Conservation (phyloP, 495 filamentous ascomycete species). For the Cercophora newfieldiana region DNA sequence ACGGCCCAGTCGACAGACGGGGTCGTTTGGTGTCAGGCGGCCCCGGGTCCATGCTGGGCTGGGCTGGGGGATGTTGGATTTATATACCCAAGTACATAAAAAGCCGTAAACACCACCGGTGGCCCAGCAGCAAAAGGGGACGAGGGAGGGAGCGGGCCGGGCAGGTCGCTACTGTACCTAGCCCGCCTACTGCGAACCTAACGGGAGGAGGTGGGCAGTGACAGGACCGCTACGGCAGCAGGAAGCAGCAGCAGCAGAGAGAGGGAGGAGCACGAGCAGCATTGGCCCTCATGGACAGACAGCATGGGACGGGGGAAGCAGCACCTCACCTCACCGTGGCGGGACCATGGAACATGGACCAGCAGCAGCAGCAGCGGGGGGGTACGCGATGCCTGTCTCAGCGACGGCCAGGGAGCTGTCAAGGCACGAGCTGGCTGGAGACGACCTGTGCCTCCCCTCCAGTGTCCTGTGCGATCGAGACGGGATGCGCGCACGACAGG, state of each 20-base stretch:
- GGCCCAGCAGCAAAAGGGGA: constrained; percentile 26
- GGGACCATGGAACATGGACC: neutral
- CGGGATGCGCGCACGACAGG: constrained; percentile 17
- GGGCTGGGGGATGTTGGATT: too few relatives aligned
- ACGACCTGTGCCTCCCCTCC: too few relatives aligned
- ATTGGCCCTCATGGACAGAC: constrained; percentile 14
- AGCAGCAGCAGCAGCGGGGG: neutral
- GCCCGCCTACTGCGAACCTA: neutral
- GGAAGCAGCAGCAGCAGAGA: neutral
- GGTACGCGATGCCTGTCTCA: constrained; percentile 10
- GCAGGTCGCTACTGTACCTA: neutral
- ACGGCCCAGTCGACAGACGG: constrained; percentile 44
- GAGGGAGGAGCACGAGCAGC: neutral
- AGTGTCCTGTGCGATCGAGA: constrained; percentile 12
- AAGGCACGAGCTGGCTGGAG: neutral
- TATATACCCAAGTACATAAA: constrained; percentile 42
- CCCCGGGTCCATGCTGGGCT: constrained; percentile 53
- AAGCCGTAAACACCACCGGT: constrained; percentile 42
- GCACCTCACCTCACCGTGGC: neutral
- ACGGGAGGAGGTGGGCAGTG: neutral
- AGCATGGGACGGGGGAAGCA: too few relatives aligned
- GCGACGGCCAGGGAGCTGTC: constrained; percentile 7
- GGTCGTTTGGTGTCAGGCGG: constrained; percentile 50
- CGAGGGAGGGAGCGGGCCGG: neutral
- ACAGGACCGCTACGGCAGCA: constrained; percentile 2